Evolutionary conservation across 2,329 filamentous ascomycete genomes (phyloP).

Genomic region (Colletotrichum sidae): DNA sequence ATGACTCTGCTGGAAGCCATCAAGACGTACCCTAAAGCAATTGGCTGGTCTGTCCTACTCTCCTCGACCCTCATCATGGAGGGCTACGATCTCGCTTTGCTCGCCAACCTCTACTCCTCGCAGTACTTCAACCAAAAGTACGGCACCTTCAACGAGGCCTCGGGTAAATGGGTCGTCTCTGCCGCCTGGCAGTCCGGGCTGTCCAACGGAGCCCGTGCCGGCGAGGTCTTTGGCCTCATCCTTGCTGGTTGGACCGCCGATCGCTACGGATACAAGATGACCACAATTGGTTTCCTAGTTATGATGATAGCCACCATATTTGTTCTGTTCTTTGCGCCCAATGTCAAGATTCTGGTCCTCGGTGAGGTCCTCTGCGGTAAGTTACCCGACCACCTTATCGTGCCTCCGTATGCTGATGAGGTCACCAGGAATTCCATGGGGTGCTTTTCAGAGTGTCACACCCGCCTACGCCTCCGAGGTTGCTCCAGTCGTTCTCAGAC

Average conservation of each 20-base stretch:
- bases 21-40: constrained; percentile 58
- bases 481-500: constrained; percentile 59
- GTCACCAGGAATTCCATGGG: constrained; percentile 61
- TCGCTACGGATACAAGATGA: constrained; percentile 61
- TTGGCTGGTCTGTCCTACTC: constrained; percentile 59
- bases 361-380: constrained; percentile 59
- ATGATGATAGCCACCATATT: constrained; percentile 64
- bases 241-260: constrained; percentile 65
- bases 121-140: constrained; percentile 58
- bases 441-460: constrained; percentile 63
- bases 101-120: constrained; percentile 62
- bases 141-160: constrained; percentile 49
- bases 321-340: constrained; percentile 64
- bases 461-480: constrained; percentile 67
- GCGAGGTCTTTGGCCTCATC: constrained; percentile 67
- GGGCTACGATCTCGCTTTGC: constrained; percentile 62
- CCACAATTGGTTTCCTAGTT: constrained; percentile 59
- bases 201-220: constrained; percentile 63
- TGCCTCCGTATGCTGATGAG: constrained; percentile 28
- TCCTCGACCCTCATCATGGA: constrained; percentile 63
- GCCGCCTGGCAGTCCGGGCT: constrained; percentile 69
- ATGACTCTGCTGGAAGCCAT: constrained; percentile 55
- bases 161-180: constrained; percentile 58
- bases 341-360: constrained; percentile 57
- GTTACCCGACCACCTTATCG: constrained; percentile 1